A percentile compares a stretch with the other conserved stretches of the same genome.
Conservation (phyloP, 176 grass and related monocot genomes). For the Oryza longistaminata region DNA sequence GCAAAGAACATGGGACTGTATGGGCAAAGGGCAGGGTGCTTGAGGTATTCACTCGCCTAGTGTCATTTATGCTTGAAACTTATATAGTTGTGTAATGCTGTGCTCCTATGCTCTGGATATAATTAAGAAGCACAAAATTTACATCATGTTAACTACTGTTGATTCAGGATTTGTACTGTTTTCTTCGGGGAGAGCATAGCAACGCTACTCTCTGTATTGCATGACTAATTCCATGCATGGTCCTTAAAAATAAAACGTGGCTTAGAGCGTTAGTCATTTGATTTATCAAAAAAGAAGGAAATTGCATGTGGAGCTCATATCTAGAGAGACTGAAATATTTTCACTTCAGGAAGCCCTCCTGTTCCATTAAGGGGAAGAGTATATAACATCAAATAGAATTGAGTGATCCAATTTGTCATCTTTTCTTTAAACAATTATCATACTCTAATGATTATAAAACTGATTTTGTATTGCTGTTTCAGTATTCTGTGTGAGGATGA, state of each 20-base stretch:
- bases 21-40: conserved; percentile 86
- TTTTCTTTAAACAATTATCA: conserved; percentile 1
- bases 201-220: not conserved
- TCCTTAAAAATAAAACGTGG: conserved; percentile 23
- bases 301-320: not conserved
- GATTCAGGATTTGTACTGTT: too few species aligned
- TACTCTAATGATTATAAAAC: not conserved
- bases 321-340: not conserved
- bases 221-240: not conserved
- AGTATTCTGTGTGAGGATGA: conserved; percentile 97
- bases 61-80: not conserved
- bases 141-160: too few species aligned
- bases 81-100: not conserved
- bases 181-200: too few species aligned
- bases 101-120: too few species aligned
- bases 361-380: not conserved
- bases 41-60: conserved; percentile 59
- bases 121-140: too few species aligned
- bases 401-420: not conserved
- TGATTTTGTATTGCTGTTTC: conserved; percentile 30
- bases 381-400: not conserved
- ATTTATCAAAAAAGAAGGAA: conserved; percentile 15
- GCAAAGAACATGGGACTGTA: conserved; percentile 99
- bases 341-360: not conserved
- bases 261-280: not conserved